Evolutionary conservation across 2,329 filamentous ascomycete species (phyloP), one percentile per base, ranked within the genome.

Genomic region (Aspergillus amoenus): DNA sequence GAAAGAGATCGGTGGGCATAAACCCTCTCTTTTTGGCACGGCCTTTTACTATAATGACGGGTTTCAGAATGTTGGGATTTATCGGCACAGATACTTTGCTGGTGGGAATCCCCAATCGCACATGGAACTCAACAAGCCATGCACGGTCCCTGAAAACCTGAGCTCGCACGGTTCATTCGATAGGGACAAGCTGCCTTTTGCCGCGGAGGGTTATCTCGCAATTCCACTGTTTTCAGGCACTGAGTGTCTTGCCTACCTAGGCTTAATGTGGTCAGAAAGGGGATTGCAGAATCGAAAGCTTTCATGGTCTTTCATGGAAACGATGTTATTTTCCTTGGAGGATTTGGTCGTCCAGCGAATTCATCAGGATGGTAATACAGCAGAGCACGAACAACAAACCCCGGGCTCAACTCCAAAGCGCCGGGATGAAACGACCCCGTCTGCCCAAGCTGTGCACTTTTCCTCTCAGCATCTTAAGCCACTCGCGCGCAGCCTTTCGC

Each of bases 71-170:
- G 78, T 80, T 59, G 76, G 80, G 22, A 78, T 85, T 50, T 76
- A 84, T 63, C 81, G 81, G 60, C 82, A 88, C 73, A 84, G 84
- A 61, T 88, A 87, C 70, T 81, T 85, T 64, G 82, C 85, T 39
- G 87, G 86, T 63, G 84, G 80, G 22, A 84, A 85, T 61, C 86
- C 87, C 4, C 87, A 87, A 70, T 82, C 82, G 37, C 82, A 88
- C 68, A 89, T 90, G 87, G 84, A 83, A 63, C 84, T 89, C 68
- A 86, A 89, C 74, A 88, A 89, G 69, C 84, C 88, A 50, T 87
- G 88, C 68, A 73, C 89, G 56, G 84, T 90, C 21, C 84, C 87
- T 0, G 83, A 88, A 55, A 78, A 80, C 42, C 71, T 90, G 45
- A 78, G 78, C 52, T 81, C 84, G 5, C 82, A 87, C 66, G 80